Conservation (phyloP, 345 rosid species). For the Cardamine resedifolia region DNA sequence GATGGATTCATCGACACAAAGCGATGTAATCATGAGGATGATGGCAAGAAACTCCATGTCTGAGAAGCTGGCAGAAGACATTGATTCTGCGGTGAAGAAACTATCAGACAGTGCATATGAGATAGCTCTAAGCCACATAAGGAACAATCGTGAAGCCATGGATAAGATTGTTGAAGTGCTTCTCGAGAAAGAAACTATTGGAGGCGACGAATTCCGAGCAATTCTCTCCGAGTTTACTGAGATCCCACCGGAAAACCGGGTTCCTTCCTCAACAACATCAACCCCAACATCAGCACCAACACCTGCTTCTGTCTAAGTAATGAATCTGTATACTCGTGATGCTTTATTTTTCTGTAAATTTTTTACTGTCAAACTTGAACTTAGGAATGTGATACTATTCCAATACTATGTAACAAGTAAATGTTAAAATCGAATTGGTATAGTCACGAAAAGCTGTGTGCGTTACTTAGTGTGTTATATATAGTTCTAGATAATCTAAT, state of each 20-base stretch:
- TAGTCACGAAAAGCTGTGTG: background rate
- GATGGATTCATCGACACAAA: conserved; percentile 80
- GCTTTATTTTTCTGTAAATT: conserved; percentile 31
- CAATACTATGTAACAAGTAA: conserved; percentile 28
- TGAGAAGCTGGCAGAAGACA: conserved; percentile 93
- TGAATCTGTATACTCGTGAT: conserved; percentile 29
- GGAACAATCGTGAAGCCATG: conserved; percentile 92
- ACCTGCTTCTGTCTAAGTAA: conserved; percentile 41
- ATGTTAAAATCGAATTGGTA: conserved; percentile 23
- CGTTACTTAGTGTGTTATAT: background rate
- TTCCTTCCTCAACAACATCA: conserved; percentile 45
- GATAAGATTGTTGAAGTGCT: conserved; percentile 95
- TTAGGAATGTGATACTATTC: conserved; percentile 17
- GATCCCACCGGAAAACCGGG: conserved; percentile 78
- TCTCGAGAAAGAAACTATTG: conserved; percentile 86
- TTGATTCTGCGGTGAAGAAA: conserved; percentile 74
- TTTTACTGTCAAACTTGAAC: conserved; percentile 19
- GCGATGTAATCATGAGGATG: conserved; percentile 97
- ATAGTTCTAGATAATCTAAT: background rate
- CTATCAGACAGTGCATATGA: conserved; percentile 81
- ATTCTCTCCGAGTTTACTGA: conserved; percentile 90
- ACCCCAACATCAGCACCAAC: conserved; percentile 55
- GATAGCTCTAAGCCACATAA: conserved; percentile 76
- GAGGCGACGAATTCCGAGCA: conserved; percentile 90
- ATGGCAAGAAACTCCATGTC: conserved; percentile 99